These are phyloP conservation scores for Kluyveromyces siamensis DNA, from an alignment of 805 yeast species.

Conservation along the genomic window DNA sequence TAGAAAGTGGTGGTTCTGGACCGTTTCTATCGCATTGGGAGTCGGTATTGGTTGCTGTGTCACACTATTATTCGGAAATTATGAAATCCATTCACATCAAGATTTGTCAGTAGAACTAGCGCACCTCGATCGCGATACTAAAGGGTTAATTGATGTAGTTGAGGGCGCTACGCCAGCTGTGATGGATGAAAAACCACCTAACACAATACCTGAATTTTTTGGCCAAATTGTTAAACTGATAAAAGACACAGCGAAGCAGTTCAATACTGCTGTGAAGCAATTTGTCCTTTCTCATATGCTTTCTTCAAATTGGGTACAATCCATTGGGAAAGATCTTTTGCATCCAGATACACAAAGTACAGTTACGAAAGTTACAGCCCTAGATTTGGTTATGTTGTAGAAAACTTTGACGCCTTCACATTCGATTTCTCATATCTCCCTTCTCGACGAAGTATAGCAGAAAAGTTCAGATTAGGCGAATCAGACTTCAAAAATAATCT, in stretches of 20 bases:
- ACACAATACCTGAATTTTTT: conserved; percentile 4
- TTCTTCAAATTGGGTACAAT: conserved; percentile 7
- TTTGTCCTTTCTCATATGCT: conserved; percentile 9
- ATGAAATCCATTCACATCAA: not conserved
- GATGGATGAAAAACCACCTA: not conserved
- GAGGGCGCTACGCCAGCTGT: not conserved
- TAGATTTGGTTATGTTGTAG: conserved; percentile 8
- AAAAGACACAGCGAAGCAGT: conserved; percentile 13
- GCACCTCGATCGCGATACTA: conserved; percentile 6
- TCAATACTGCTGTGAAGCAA: conserved; percentile 12
- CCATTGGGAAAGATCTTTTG: conserved; percentile 9
- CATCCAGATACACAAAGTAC: conserved; percentile 7
- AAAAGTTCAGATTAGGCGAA: not conserved
- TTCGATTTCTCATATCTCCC: not conserved
- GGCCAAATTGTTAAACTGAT: conserved; percentile 11
- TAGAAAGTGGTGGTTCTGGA: conserved; percentile 16
- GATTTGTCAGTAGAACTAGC: conserved; percentile 2
- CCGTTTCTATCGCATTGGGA: conserved; percentile 23
- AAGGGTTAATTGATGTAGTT: not conserved
- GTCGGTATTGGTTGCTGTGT: conserved; percentile 24
- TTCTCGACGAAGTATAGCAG: not conserved
- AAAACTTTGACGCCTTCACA: not conserved
- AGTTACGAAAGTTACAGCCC: conserved; percentile 6
- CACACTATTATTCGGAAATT: not conserved
- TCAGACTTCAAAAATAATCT: not conserved